Evolutionary conservation across 2,329 filamentous ascomycete species (phyloP).

Genomic region (Trichoderma citrinoviride): DNA sequence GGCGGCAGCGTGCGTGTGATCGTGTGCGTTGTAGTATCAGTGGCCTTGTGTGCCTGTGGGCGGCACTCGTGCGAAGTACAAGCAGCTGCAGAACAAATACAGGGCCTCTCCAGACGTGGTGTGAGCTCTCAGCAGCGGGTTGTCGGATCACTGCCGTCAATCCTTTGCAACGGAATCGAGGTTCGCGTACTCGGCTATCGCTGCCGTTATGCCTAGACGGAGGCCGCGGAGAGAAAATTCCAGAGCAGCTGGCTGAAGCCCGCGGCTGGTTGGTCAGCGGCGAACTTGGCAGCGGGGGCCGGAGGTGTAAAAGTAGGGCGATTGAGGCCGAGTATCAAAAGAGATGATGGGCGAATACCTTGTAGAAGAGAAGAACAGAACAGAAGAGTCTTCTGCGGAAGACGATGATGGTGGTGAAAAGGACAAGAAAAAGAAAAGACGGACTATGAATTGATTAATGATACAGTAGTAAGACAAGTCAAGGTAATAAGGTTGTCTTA

Average conservation of each 20-base stretch:
- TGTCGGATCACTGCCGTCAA: not conserved
- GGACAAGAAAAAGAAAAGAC: not conserved
- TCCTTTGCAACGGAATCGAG: not conserved
- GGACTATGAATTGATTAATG: too few species aligned
- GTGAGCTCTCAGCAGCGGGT: not conserved
- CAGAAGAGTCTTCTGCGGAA: not conserved
- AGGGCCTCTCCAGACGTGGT: not conserved
- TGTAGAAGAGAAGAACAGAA: not conserved
- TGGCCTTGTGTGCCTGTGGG: not conserved
- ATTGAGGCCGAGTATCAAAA: not conserved
- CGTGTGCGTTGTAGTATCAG: constrained; percentile 3
- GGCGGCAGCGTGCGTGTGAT: constrained; percentile 13
- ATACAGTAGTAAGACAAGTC: not conserved
- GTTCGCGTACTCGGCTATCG: constrained; percentile 18
- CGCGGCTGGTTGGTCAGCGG: constrained; percentile 11
- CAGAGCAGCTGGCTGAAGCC: not conserved
- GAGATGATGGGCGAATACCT: not conserved
- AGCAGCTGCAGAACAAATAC: not conserved
- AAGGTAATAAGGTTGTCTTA: not conserved
- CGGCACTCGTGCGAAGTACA: too few species aligned
- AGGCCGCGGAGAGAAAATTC: constrained; percentile 19
- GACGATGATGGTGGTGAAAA: not conserved
- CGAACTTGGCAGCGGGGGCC: constrained; percentile 9
- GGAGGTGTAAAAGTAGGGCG: not conserved
- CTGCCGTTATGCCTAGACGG: not conserved